A percentile compares a stretch with the other conserved stretches of the same genome.
Evolutionary conservation across 164 flowering plant species (phyloP).

Genomic region (Piper longum): DNA sequence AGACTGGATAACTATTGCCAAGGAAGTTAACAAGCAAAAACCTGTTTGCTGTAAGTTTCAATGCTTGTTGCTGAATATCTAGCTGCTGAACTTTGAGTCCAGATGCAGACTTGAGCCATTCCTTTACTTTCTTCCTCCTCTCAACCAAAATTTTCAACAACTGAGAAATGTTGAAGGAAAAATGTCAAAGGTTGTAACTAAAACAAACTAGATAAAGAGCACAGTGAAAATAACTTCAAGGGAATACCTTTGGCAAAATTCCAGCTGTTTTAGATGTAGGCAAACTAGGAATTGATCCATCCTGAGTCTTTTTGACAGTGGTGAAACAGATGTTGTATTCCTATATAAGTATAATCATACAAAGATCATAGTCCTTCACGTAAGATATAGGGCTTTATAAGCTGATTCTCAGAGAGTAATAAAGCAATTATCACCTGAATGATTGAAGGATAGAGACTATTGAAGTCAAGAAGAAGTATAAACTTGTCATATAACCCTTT

Average conservation of each 20-base stretch:
- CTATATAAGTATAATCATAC: constrained; percentile 22
- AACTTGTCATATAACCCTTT: constrained; percentile 94
- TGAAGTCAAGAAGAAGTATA: constrained; percentile 89
- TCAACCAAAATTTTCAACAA: constrained; percentile 68
- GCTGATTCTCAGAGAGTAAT: background rate
- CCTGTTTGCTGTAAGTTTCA: constrained; percentile 99
- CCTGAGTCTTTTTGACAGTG: constrained; percentile 71
- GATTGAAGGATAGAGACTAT: constrained; percentile 98
- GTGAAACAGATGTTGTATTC: constrained; percentile 99
- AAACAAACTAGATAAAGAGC: background rate
- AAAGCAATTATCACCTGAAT: constrained; percentile 53
- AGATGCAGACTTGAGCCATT: constrained; percentile 53
- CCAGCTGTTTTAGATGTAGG: constrained; percentile 61
- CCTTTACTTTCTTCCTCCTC: constrained; percentile 70
- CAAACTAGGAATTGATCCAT: constrained; percentile 53
- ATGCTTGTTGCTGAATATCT: constrained; percentile 96
- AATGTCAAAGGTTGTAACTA: background rate
- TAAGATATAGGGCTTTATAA: background rate
- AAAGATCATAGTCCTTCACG: background rate
- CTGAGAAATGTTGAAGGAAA: constrained; percentile 20
- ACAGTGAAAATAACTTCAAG: background rate
- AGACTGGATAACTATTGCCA: background rate
- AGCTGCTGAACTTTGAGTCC: constrained; percentile 70
- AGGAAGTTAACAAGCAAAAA: constrained; percentile 8
- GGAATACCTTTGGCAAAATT: constrained; percentile 83